Base-by-base conservation (phyloP, 371 early-diverging fungal genomes). In the Mucor saturninus region DNA sequence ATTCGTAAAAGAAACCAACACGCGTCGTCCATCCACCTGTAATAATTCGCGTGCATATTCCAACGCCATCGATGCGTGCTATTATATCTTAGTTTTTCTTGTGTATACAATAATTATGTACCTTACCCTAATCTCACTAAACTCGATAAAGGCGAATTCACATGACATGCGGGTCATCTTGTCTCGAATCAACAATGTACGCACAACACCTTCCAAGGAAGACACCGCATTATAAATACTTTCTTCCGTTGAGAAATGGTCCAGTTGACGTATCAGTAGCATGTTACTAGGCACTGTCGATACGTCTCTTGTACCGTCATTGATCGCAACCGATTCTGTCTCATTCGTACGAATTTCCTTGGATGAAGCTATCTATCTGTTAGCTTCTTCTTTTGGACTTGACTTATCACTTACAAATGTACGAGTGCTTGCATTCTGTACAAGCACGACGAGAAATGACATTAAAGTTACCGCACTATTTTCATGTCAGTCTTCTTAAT, bases 111-210 rank as follows among this genome's bases (percentile, higher is more conserved):
- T 43, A 59, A 9, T 15, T 69, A 81, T 77, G 62, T 5, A 65
- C 67, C 67, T 69, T 69, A 11, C 21, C 21, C 1, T 21, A 21
- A 21, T 21, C 21, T 21, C 21, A 21, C 54, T 31, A 61, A 81
- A 85, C 62, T 84, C 85, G 13, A 82, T 61, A 74, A 86, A 86
- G 2, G 82, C 86, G 65, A 84, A 87, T 30, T 83, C 84, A 55
- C 79, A 81, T 21, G 84, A 83, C 68, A 84, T 74, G 28, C 75
- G 73, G 21, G 81, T 83, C 59, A 76, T n/a, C 28, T 86, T 77
- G 55, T 86, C 87, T 42, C 77, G 70, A 32, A 87, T 77, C n/a
- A 87, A 52, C 0, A 81, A 60, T 6, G 69, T 66, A 2, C 81
- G 73, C 29, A 65, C 61, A 8, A 78, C 45, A 4, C 77, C 79